These are phyloP conservation scores for Plasmodium berghei DNA, from an alignment of 169 alveolate genomes.

Conservation along the genomic window DNA sequence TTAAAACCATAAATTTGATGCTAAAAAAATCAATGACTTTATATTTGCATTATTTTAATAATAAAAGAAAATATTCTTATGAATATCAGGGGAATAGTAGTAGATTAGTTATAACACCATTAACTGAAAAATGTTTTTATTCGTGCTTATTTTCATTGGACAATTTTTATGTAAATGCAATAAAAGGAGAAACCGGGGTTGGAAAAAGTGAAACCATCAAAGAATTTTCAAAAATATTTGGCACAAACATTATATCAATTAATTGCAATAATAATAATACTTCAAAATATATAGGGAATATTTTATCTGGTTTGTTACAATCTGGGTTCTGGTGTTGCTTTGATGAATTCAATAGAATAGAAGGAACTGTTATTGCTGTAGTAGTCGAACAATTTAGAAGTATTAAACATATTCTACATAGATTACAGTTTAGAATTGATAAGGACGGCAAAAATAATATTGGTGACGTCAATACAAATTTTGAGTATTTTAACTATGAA, in stretches of 20 bases:
- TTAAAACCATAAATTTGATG: constrained; percentile 68
- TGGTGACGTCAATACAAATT: neutral
- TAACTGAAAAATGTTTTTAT: constrained; percentile 97
- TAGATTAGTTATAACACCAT: constrained; percentile 96
- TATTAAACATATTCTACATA: constrained; percentile 89
- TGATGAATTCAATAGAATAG: constrained; percentile 98
- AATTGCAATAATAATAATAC: constrained; percentile 97
- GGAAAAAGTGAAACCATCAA: constrained; percentile 98
- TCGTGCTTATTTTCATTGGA: constrained; percentile 95
- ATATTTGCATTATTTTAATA: constrained; percentile 94
- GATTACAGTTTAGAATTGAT: constrained; percentile 10
- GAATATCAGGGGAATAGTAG: constrained; percentile 98
- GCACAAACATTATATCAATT: constrained; percentile 95
- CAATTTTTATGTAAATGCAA: constrained; percentile 97
- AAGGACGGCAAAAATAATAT: neutral
- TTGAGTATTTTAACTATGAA: constrained; percentile 29
- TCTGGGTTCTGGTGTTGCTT: constrained; percentile 98
- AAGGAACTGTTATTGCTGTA: constrained; percentile 96
- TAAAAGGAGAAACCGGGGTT: constrained; percentile 98
- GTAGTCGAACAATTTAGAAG: constrained; percentile 96
- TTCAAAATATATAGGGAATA: constrained; percentile 94
- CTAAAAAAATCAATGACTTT: constrained; percentile 81
- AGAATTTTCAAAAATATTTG: constrained; percentile 96
- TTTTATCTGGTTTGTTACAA: constrained; percentile 95
- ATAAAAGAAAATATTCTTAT: constrained; percentile 94